A percentile compares a stretch with the other conserved stretches of the same genome.
phyloP scores from a whole-genome alignment of 768 basidiomycete genomes.

The Hygrocybe punicea region DNA sequence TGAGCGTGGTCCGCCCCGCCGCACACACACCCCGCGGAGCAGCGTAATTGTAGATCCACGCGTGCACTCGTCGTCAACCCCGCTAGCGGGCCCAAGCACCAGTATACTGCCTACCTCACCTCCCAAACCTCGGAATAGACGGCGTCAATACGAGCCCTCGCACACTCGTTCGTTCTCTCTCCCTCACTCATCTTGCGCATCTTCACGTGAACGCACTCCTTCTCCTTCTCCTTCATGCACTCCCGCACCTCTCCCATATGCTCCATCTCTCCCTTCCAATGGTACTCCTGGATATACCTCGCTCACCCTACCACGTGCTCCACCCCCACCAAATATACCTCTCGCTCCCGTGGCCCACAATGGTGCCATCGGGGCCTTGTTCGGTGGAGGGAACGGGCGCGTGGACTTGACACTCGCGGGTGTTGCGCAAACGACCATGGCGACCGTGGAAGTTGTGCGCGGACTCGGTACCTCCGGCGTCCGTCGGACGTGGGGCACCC shows the following conservation, averaged over 20 bases:
- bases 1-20: conserved; percentile 15
- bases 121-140: background rate
- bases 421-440: conserved; percentile 85
- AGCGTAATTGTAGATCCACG: conserved; percentile 18
- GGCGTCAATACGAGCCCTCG: background rate
- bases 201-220: conserved; percentile 16
- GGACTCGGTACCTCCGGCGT: conserved; percentile 41
- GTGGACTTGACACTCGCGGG: conserved; percentile 75
- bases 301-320: conserved; percentile 52
- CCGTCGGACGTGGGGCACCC: conserved; percentile 11
- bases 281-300: conserved; percentile 58
- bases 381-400: conserved; percentile 36
- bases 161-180: conserved; percentile 1
- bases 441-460: conserved; percentile 72
- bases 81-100: background rate
- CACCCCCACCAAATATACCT: conserved; percentile 28
- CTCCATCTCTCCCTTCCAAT: conserved; percentile 45
- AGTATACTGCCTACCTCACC: background rate
- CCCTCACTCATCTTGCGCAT: conserved; percentile 9
- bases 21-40: conserved; percentile 9
- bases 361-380: conserved; percentile 9
- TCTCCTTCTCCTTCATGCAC: conserved; percentile 24
- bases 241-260: conserved; percentile 10
- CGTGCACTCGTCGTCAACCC: background rate
- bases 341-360: background rate